These are phyloP conservation scores for Celoporthe dispersa DNA, from an alignment of 2,329 filamentous ascomycete genomes.

Conservation along the genomic window DNA sequence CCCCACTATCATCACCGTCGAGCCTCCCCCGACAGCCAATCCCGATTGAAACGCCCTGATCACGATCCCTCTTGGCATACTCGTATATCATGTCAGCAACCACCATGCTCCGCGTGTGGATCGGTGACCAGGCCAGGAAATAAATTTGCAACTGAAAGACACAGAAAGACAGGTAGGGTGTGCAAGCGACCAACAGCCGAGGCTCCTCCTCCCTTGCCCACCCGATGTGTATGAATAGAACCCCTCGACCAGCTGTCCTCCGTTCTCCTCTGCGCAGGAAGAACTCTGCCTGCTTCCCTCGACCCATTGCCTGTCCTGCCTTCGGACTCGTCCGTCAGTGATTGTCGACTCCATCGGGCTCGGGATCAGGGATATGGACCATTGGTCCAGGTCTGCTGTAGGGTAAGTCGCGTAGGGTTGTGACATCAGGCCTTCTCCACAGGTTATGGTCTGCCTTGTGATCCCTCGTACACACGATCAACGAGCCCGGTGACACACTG, in stretches of 20 bases:
- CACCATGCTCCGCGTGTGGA: slow-evolving; percentile 2
- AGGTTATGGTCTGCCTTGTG: not conserved
- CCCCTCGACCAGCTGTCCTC: not conserved
- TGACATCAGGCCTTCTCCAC: not conserved
- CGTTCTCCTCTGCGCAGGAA: not conserved
- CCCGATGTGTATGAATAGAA: slow-evolving; percentile 8
- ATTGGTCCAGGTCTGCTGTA: not conserved
- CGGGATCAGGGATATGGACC: not conserved
- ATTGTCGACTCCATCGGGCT: not conserved
- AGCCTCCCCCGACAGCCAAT: slow-evolving; percentile 7
- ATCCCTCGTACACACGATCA: not conserved
- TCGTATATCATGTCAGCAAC: slow-evolving; percentile 28
- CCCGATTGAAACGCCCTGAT: slow-evolving; percentile 12
- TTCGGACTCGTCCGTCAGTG: not conserved
- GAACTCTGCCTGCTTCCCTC: not conserved
- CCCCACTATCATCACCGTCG: not conserved
- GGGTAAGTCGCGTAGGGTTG: not conserved
- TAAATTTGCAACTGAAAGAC: slow-evolving; percentile 20
- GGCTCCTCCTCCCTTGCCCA: not conserved
- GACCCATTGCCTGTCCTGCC: not conserved
- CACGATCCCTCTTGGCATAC: slow-evolving; percentile 12
- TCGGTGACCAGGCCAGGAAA: slow-evolving; percentile 15
- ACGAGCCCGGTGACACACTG: not conserved
- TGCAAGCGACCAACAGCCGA: not conserved
- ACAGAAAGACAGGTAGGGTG: slow-evolving; percentile 1